Percentiles rank a stretch among this genome's conserved stretches.
phyloP scores from a whole-genome alignment of 2,329 filamentous ascomycete genomes.

The Laburnicola sp. region DNA sequence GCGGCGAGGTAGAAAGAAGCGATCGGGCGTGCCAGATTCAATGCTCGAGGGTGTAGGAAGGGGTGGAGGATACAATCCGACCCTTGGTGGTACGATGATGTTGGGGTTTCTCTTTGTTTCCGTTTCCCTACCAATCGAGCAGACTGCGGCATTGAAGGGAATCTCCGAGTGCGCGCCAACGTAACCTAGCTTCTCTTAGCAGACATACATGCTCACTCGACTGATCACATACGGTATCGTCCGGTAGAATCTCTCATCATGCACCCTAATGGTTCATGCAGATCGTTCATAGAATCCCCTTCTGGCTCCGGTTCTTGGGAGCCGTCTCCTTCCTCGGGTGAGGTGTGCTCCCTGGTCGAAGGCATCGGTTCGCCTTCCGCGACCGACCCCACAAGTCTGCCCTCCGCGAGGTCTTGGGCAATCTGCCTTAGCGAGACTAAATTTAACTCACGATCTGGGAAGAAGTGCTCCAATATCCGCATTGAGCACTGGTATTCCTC shows the following conservation, averaged over 20 bases:
- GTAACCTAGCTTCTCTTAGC: constrained; percentile 26
- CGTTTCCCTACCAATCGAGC: constrained; percentile 29
- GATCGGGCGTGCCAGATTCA: constrained; percentile 23
- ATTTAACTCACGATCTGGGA: constrained; percentile 42
- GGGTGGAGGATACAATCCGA: constrained; percentile 38
- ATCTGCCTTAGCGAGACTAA: constrained; percentile 38
- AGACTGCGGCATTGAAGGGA: constrained; percentile 44
- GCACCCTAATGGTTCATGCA: constrained; percentile 43
- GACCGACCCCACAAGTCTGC: constrained; percentile 29
- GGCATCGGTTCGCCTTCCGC: constrained; percentile 28
- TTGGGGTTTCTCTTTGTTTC: constrained; percentile 21
- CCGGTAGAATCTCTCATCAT: constrained; percentile 45
- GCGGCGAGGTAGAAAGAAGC: constrained; percentile 36
- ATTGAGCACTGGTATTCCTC: constrained; percentile 46
- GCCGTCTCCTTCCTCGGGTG: constrained; percentile 29
- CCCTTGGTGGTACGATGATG: constrained; percentile 36
- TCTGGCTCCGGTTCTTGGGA: constrained; percentile 27
- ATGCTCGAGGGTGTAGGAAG: constrained; percentile 25
- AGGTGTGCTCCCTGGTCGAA: constrained; percentile 24
- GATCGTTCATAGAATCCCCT: constrained; percentile 36
- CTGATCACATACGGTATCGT: constrained; percentile 28
- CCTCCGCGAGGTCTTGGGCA: constrained; percentile 38
- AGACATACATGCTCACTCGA: background rate
- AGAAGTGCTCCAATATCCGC: constrained; percentile 43
- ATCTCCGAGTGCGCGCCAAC: constrained; percentile 45